Conservation (phyloP, 2,329 filamentous ascomycete species). For the Trichoderma koningiopsis region DNA sequence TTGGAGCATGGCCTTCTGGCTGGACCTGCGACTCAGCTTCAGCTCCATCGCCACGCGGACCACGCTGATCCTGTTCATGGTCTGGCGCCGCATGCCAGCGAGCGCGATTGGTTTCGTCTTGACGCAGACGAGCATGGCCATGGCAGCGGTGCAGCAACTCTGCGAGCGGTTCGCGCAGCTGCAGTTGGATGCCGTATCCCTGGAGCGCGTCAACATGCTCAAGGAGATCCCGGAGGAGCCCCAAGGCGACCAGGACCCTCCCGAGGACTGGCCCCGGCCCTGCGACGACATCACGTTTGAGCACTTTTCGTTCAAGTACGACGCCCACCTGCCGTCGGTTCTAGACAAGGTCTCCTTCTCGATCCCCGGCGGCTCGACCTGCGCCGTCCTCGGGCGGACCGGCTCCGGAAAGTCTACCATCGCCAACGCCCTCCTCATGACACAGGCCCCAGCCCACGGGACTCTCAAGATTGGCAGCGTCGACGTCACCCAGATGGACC, state of each 20-base stretch:
- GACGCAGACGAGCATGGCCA: conserved; percentile 49
- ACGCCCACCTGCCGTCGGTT: conserved; percentile 73
- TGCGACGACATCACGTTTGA: conserved; percentile 75
- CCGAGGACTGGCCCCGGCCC: conserved; percentile 74
- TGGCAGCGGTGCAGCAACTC: conserved; percentile 51
- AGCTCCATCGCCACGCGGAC: conserved; percentile 72
- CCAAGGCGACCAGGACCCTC: conserved; percentile 66
- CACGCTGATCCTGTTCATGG: conserved; percentile 70
- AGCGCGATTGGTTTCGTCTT: conserved; percentile 84
- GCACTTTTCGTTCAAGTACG: conserved; percentile 76
- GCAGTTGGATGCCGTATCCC: conserved; percentile 89
- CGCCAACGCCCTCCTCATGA: conserved; percentile 60
- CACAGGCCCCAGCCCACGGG: conserved; percentile 54
- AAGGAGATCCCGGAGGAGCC: conserved; percentile 77
- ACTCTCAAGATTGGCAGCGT: conserved; percentile 57
- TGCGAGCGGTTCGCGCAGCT: conserved; percentile 81
- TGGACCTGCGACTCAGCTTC: conserved; percentile 70
- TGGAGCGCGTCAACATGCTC: conserved; percentile 83
- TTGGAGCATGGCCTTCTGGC: conserved; percentile 85
- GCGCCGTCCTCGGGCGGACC: conserved; percentile 76
- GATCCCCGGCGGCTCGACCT: conserved; percentile 66
- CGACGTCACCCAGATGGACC: conserved; percentile 56
- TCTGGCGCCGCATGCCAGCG: conserved; percentile 73
- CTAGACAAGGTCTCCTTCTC: conserved; percentile 68
- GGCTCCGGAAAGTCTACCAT: conserved; percentile 85